Percentiles rank a stretch among this genome's conserved stretches.
phyloP scores from a whole-genome alignment of 108 stramenopile genomes.

The Seminavis robusta region DNA sequence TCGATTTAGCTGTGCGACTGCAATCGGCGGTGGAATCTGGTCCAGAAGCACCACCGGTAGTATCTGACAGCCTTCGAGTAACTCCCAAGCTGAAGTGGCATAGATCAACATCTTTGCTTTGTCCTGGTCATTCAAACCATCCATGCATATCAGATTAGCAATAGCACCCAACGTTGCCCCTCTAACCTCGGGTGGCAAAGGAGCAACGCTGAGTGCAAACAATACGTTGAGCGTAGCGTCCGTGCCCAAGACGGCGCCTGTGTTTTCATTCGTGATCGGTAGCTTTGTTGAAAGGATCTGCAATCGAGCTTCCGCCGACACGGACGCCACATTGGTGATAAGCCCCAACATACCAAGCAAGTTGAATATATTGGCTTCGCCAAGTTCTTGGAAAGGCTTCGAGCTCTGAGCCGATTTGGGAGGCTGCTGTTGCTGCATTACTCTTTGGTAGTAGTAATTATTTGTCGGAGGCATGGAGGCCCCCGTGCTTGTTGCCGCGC shows the following conservation, averaged over 20 bases:
- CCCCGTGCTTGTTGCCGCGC: no score
- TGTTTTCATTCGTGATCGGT: conserved; percentile 18
- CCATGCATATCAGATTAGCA: conserved; percentile 52
- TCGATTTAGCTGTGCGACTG: background rate
- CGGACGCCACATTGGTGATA: conserved; percentile 54
- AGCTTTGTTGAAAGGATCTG: conserved; percentile 47
- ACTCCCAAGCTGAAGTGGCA: conserved; percentile 63
- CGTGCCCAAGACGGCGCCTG: conserved; percentile 14
- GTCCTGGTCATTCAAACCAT: conserved; percentile 8
- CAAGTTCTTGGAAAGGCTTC: conserved; percentile 41
- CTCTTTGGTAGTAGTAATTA: no score
- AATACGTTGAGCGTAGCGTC: conserved; percentile 63
- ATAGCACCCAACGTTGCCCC: conserved; percentile 70
- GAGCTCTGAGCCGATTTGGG: no score
- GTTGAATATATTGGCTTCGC: conserved; percentile 36
- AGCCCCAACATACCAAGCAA: conserved; percentile 37
- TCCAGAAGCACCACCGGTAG: conserved; percentile 61
- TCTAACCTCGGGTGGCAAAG: conserved; percentile 47
- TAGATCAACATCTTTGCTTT: conserved; percentile 21
- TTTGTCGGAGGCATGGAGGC: no score
- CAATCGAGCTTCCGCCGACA: conserved; percentile 37
- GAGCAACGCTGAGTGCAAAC: conserved; percentile 59
- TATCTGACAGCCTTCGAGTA: conserved; percentile 67
- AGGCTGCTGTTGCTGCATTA: no score
- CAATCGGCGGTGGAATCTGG: conserved; percentile 28